Evolutionary conservation across 805 yeast genomes (phyloP).

Genomic region (Priceomyces fermenticarens): DNA sequence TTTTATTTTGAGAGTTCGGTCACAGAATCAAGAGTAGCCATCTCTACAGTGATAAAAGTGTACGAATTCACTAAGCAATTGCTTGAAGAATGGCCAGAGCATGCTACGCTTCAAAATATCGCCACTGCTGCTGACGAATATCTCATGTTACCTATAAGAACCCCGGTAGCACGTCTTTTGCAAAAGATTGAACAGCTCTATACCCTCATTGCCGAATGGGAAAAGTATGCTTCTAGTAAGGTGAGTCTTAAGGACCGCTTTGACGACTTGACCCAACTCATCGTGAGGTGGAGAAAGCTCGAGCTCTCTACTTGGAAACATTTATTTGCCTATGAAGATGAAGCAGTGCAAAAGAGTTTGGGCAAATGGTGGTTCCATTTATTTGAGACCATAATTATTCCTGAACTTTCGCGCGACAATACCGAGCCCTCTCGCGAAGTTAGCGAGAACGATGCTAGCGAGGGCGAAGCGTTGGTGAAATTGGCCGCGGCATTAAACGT

Average conservation of each 20-base stretch:
- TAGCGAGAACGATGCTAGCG: slow-evolving; percentile 1
- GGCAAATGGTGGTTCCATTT: slow-evolving; percentile 93
- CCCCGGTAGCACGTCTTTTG: slow-evolving; percentile 75
- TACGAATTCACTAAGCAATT: slow-evolving; percentile 38
- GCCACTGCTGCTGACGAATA: slow-evolving; percentile 64
- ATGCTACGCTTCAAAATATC: slow-evolving; percentile 77
- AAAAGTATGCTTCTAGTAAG: slow-evolving; percentile 79
- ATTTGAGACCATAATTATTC: slow-evolving; percentile 73
- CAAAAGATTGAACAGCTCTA: slow-evolving; percentile 85
- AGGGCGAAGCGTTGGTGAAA: slow-evolving; percentile 4
- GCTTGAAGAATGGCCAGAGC: slow-evolving; percentile 86
- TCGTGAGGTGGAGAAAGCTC: slow-evolving; percentile 87
- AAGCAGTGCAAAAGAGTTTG: slow-evolving; percentile 40
- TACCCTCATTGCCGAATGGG: slow-evolving; percentile 86
- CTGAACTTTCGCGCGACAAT: slow-evolving; percentile 38
- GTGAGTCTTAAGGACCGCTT: slow-evolving; percentile 60
- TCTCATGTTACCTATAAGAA: slow-evolving; percentile 54
- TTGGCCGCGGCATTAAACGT: slow-evolving; percentile 61
- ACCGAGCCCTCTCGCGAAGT: slow-evolving; percentile 6
- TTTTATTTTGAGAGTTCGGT: slow-evolving; percentile 65
- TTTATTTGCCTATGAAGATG: slow-evolving; percentile 65
- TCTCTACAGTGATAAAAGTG: slow-evolving; percentile 37
- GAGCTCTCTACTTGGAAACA: slow-evolving; percentile 86
- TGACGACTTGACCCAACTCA: slow-evolving; percentile 58
- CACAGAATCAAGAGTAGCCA: slow-evolving; percentile 60